phyloP scores from a whole-genome alignment of 2,329 filamentous ascomycete species.

The Penicillium oxalicum region DNA sequence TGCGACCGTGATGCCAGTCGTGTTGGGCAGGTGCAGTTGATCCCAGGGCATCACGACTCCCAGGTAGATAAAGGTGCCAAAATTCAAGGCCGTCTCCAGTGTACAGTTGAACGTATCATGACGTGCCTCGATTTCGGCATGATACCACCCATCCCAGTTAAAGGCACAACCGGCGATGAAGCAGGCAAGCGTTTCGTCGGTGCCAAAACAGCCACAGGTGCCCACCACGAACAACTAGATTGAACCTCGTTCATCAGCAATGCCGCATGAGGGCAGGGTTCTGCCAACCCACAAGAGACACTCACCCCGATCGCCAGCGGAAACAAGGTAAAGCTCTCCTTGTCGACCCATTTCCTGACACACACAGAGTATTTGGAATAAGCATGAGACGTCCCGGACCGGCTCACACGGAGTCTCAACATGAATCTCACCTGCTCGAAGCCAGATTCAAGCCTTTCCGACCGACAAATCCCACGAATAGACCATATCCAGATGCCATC shows the following conservation, averaged over 20 bases:
- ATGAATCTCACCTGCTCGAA: slow-evolving; percentile 22
- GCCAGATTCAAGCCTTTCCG: slow-evolving; percentile 44
- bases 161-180: slow-evolving; percentile 55
- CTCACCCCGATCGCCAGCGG: slow-evolving; percentile 47
- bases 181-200: slow-evolving; percentile 56
- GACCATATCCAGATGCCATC: slow-evolving; percentile 49
- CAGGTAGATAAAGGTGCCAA: slow-evolving; percentile 56
- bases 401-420: neutral
- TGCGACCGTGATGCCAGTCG: slow-evolving; percentile 48
- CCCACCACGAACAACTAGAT: slow-evolving; percentile 53
- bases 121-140: slow-evolving; percentile 49
- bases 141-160: slow-evolving; percentile 59
- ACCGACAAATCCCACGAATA: slow-evolving; percentile 45
- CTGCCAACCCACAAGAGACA: neutral
- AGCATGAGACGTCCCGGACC: slow-evolving; percentile 8
- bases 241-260: neutral
- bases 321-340: slow-evolving; percentile 50
- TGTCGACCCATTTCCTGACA: slow-evolving; percentile 49
- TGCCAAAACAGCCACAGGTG: slow-evolving; percentile 52
- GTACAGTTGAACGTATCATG: slow-evolving; percentile 58
- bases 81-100: slow-evolving; percentile 55
- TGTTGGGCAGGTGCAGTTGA: slow-evolving; percentile 49
- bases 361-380: too few species aligned
- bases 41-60: slow-evolving; percentile 53
- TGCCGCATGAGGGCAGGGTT: neutral